Base-by-base conservation (phyloP, 176 grass and related monocot genomes). In the Bromus sterilis region DNA sequence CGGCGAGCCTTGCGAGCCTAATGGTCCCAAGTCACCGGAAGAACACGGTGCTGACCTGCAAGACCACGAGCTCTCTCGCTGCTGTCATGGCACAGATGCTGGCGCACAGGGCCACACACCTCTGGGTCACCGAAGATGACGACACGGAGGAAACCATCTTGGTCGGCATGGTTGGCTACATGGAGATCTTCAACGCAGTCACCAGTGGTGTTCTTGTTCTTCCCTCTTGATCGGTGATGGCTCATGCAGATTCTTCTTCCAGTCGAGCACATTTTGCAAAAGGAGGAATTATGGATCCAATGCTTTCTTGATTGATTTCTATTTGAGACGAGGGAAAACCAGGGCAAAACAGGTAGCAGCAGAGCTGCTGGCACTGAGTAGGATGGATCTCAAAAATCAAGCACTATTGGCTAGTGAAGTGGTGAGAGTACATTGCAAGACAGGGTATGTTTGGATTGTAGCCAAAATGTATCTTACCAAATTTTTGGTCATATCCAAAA, bases 61-160 rank as follows among this genome's bases (percentile, higher is more conserved):
- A 78, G 67, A 21, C 70, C 9, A 87, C 78, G 1, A 93, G 91
- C 78, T 93, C 87, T 21, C 84, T 93, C 13, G 91, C 91, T 1
- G 91, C 91, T 0, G 84, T 93, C 37, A 93, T 93, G 91, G 91
- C 84, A 12, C 84, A 93, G 87, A 85, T 87, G 87, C 73, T 93
- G 40, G 84, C 91, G 56, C 82, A 89, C 46, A 70, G 87, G 78
- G 78, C 84, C 16, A 85, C 84, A n/a, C 87, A 89, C 63, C 55
- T 93, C 43, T 93, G 91, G 87, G 84, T 93, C 28, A 82, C 74
- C 7, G 41, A 87, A 10, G 87, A 53, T 51, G 87, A 23, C 12
- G 43, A 78, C 14, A 21, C 12, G 0, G 77, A 84, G 15, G 73
- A 82, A 14, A 73, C 63, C 21, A 37, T 85, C 66, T 78, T 93